Base-by-base conservation (phyloP, 2,329 filamentous ascomycete genomes). In the Aphanocladium album region DNA sequence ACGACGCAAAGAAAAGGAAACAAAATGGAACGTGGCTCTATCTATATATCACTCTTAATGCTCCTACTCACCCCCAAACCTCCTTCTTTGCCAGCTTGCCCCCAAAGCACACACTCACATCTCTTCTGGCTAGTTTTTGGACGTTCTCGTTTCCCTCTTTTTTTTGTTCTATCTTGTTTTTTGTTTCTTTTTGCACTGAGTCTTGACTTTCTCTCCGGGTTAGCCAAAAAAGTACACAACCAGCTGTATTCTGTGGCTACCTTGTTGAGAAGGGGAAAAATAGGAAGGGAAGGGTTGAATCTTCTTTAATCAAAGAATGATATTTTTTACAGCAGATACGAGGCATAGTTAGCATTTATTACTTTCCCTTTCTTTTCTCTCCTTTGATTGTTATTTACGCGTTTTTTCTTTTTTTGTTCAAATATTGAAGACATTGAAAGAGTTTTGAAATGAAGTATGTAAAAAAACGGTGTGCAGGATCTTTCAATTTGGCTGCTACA, bases 11-110 rank as follows among this genome's bases (percentile, higher is more conserved):
- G 21, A 43, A 51, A n/a, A 43, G 23, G 35, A 51, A 47, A 39
- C 5, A 23, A 50, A 39, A 30, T 39, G 46, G 23, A 58, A 58
- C 46, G 50, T 30, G 45, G 35, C 56, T 51, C 46, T 50, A 58
- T 46, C 39, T 60, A 53, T 54, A 60, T 47, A 54, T 41, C 39
- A 52, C 33, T 58, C 41, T 60, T 60, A 60, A 60, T 60, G 45
- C 57, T 53, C 57, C 39, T 19, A 33, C 27, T 14, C 39, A 47
- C 25, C 21, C 30, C 21, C 21, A 41, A 41, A 19, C 11, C 30
- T 35, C 33, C 21, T 33, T 30, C n/a, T 50, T 35, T 37, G 23
- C 19, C 7, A n/a, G 8, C 11, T 23, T 11, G n/a, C n/a, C n/a
- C 3, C 19, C 43, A 19, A 39, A 19, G 5, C 51, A 41, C 9